Base-by-base conservation (phyloP, 2,329 filamentous ascomycete species). In the Clarireedia hainanense region DNA sequence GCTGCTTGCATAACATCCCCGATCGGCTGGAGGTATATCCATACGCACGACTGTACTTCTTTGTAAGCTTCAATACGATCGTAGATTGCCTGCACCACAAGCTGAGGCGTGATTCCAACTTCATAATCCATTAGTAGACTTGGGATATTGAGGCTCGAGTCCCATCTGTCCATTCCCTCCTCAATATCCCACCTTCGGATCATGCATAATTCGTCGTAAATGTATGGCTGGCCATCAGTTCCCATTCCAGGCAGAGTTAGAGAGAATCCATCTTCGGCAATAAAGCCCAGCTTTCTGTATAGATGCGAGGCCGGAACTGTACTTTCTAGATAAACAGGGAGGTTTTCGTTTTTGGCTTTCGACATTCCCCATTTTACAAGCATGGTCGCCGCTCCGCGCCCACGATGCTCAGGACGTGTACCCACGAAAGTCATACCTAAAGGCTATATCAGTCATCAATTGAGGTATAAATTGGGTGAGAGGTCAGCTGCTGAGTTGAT, bases 11-110 rank as follows among this genome's bases (percentile, higher is more conserved):
- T 61, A 6, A 73, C 68, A 3, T 72, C 68, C 7, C 73, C 70
- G n/a, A 70, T 62, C 0, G 72, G 62, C 26, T 73, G 69, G 14
- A 77, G 69, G 57, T 75, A 66, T 43, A 77, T 80, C 79, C 79
- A 83, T 0, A 79, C 73, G 1, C 75, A 75, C 66, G 61, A 80
- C 71, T 68, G 65, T 12, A 74, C 64, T 12, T 65, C 60, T n/a
- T 74, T 63, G 62, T 81, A 81, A 20, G 61, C 64, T 9, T 66
- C 65, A n/a, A 68, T 66, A 6, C 65, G 63, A 14, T 66, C 64
- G 47, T 63, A 67, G 6, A 68, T 59, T 5, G 63, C 62, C 47
- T 63, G 57, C 10, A 67, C 49, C 5, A 68, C 65, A 34, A 58
- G 50, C 40, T 65, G 62, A 43, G 64, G 62, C 42, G 57, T 62